A percentile compares a stretch with the other conserved stretches of the same genome.
phyloP scores from a whole-genome alignment of 2,329 filamentous ascomycete species.

The Cladobotryum protrusum region DNA sequence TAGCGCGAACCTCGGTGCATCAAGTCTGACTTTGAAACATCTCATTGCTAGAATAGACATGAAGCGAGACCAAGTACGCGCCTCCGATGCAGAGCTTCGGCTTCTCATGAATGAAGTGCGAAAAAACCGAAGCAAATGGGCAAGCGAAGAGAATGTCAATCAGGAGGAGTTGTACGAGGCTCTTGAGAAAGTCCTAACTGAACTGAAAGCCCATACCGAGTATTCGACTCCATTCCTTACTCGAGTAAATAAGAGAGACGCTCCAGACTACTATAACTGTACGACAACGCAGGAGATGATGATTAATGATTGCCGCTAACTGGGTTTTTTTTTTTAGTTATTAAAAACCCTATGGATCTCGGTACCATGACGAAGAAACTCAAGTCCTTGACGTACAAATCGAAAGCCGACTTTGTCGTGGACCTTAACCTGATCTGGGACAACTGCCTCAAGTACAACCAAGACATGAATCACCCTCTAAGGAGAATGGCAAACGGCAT shows the following conservation, averaged over 20 bases:
- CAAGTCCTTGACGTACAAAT: conserved; percentile 71
- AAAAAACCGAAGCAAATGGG: conserved; percentile 98
- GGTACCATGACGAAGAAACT: conserved; percentile 98
- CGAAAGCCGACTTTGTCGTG: conserved; percentile 88
- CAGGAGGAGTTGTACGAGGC: conserved; percentile 98
- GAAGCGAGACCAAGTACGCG: conserved; percentile 82
- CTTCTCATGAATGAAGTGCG: conserved; percentile 94
- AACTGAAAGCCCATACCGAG: conserved; percentile 94
- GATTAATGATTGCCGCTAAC: not conserved
- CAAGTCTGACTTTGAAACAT: conserved; percentile 92
- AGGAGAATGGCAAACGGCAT: conserved; percentile 92
- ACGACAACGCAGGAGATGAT: conserved; percentile 34
- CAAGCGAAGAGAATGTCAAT: conserved; percentile 92
- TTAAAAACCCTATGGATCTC: conserved; percentile 97
- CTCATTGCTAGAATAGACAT: conserved; percentile 92
- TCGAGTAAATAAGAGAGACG: conserved; percentile 93
- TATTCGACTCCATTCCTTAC: conserved; percentile 95
- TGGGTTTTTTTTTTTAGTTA: conserved; percentile 48
- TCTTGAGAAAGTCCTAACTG: conserved; percentile 91
- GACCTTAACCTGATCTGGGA: conserved; percentile 95
- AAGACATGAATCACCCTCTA: conserved; percentile 77
- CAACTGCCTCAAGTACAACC: conserved; percentile 94
- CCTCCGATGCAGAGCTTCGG: conserved; percentile 86
- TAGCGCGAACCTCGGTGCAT: conserved; percentile 90
- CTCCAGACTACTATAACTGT: conserved; percentile 90